Conservation (phyloP, 2,329 filamentous ascomycete species). For the Clonostachys chloroleuca region DNA sequence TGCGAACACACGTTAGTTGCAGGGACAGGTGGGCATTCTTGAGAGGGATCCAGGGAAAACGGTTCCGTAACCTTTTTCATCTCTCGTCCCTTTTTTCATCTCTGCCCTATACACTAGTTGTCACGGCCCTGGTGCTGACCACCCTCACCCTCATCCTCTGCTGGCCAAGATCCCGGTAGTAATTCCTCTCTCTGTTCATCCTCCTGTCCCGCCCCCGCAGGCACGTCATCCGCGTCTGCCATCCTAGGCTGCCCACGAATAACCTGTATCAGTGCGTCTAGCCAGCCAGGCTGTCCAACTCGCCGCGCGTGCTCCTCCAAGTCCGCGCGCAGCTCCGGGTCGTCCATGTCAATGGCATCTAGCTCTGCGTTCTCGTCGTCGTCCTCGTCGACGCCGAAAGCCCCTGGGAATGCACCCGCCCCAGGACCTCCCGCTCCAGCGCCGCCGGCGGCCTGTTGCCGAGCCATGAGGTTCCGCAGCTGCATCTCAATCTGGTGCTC, state of each 20-base stretch:
- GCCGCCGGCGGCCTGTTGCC: slow-evolving; percentile 8
- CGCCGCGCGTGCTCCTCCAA: slow-evolving; percentile 17
- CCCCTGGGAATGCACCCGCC: not conserved
- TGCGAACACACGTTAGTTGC: too few species aligned
- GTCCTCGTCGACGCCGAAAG: slow-evolving; percentile 8
- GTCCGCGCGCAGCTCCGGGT: slow-evolving; percentile 23
- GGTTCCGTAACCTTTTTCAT: too few species aligned
- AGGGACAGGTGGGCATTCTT: too few species aligned
- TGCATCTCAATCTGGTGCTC: slow-evolving; percentile 13
- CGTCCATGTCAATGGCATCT: slow-evolving; percentile 15
- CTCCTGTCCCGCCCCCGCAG: slow-evolving; percentile 2
- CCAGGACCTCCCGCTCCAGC: slow-evolving; percentile 3
- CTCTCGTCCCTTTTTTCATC: too few species aligned
- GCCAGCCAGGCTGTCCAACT: slow-evolving; percentile 16
- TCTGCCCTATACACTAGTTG: too few species aligned
- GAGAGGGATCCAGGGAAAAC: too few species aligned
- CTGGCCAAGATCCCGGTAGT: slow-evolving; percentile 27
- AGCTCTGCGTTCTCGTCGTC: slow-evolving; percentile 17
- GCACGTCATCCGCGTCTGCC: slow-evolving; percentile 4
- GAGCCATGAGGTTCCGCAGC: slow-evolving; percentile 18
- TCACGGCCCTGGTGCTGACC: not conserved
- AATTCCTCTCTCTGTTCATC: slow-evolving; percentile 4
- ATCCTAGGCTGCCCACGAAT: slow-evolving; percentile 8
- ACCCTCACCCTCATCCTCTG: slow-evolving; percentile 8
- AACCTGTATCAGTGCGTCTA: slow-evolving; percentile 15